These are phyloP conservation scores for Anaeromyces robustus DNA, from an alignment of 192 early-diverging fungal genomes.

Conservation along the genomic window DNA sequence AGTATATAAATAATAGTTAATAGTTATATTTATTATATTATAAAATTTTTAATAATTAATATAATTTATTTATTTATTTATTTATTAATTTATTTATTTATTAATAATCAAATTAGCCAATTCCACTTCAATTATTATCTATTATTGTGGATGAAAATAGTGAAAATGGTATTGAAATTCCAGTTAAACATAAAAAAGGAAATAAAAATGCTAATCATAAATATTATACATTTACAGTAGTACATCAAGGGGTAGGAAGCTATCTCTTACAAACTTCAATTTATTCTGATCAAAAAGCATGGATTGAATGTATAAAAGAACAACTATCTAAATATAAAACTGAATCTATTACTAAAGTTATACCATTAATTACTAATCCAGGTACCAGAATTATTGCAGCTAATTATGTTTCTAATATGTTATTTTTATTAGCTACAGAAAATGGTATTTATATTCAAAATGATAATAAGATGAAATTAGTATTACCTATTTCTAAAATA, in stretches of 20 bases:
- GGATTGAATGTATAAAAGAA: constrained; percentile 66
- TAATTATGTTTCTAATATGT: neutral
- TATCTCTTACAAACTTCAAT: constrained; percentile 59
- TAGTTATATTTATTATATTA: no score
- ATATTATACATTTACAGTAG: neutral
- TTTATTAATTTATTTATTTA: no score
- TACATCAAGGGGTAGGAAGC: constrained; percentile 14
- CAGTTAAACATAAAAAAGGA: neutral
- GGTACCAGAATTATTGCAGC: neutral
- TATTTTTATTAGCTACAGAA: neutral
- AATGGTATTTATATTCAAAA: neutral
- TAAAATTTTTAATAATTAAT: no score
- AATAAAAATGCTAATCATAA: neutral
- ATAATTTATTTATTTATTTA: no score
- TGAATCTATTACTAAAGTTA: neutral
- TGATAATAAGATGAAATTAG: neutral
- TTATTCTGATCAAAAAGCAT: constrained; percentile 54
- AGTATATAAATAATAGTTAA: no score
- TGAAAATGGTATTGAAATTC: neutral
- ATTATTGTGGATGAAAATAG: neutral
- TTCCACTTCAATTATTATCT: neutral
- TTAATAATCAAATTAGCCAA: neutral
- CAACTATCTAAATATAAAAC: constrained; percentile 11
- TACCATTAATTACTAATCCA: neutral
- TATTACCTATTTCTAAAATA: neutral